Conservation (phyloP, 805 yeast genomes). For the Yamadazyma endophytica region DNA sequence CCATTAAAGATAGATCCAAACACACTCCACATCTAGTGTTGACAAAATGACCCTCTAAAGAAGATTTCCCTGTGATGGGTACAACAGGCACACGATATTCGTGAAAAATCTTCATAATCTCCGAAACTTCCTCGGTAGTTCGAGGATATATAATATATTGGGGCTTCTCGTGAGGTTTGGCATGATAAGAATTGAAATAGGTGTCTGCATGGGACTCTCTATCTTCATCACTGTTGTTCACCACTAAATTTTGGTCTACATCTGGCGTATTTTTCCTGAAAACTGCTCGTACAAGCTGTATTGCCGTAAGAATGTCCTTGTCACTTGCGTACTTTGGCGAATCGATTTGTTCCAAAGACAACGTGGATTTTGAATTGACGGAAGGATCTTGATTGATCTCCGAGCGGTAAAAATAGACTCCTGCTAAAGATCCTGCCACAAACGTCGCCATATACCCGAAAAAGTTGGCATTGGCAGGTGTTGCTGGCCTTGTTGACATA, state of each 20-base stretch:
- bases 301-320: conserved; percentile 17
- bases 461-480: no score
- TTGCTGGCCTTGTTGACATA: no score
- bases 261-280: conserved; percentile 11
- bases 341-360: conserved; percentile 11
- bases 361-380: conserved; percentile 10
- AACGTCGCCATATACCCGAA: no score
- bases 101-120: conserved; percentile 58
- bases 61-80: conserved; percentile 77
- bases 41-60: conserved; percentile 77
- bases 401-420: conserved; percentile 5
- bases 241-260: conserved; percentile 14
- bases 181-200: conserved; percentile 32
- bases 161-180: conserved; percentile 23
- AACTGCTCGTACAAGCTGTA: conserved; percentile 16
- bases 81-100: conserved; percentile 62
- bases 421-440: conserved; percentile 5
- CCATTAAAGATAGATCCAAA: conserved; percentile 59
- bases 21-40: conserved; percentile 64
- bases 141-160: conserved; percentile 56
- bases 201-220: conserved; percentile 26
- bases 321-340: conserved; percentile 21
- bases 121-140: conserved; percentile 62
- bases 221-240: conserved; percentile 20
- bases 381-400: not conserved